Evolutionary conservation across 1,139 yeast species (phyloP).

Genomic region (Magnusiomyces clavatus): DNA sequence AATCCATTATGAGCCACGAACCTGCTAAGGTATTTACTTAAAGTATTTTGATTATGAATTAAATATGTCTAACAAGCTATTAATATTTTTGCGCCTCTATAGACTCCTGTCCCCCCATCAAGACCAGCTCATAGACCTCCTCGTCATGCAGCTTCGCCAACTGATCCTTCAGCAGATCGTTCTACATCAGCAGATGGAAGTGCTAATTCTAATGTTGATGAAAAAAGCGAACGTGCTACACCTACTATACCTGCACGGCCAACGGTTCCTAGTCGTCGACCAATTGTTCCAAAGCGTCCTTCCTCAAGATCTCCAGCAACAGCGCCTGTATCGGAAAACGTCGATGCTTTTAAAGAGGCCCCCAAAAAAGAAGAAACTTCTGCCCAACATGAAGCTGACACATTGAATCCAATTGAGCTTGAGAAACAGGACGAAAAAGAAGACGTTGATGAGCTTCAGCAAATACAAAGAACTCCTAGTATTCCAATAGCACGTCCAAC

Average conservation of each 20-base stretch:
- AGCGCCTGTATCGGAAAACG: not conserved
- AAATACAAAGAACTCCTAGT: not conserved
- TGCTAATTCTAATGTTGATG: not conserved
- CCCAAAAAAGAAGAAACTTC: no score
- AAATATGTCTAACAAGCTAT: no score
- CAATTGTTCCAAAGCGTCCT: slow-evolving; percentile 2
- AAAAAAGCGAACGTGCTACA: no score
- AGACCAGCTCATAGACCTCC: not conserved
- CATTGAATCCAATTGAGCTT: no score
- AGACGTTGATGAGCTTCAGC: no score
- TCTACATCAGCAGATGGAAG: not conserved
- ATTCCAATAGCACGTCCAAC: not conserved
- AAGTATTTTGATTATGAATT: no score
- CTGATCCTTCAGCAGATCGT: not conserved
- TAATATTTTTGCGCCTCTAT: no score
- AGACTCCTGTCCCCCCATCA: not conserved
- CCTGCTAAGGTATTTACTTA: no score
- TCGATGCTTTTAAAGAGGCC: not conserved
- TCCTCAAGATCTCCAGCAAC: not conserved
- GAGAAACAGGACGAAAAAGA: no score
- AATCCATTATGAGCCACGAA: no score
- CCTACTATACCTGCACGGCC: not conserved
- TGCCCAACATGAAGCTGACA: no score
- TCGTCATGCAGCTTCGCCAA: not conserved
- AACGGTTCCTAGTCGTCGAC: slow-evolving; percentile 3